Percentiles rank a stretch among this genome's conserved stretches.
phyloP scores from a whole-genome alignment of 169 alveolate species.

The Theileria annulata region DNA sequence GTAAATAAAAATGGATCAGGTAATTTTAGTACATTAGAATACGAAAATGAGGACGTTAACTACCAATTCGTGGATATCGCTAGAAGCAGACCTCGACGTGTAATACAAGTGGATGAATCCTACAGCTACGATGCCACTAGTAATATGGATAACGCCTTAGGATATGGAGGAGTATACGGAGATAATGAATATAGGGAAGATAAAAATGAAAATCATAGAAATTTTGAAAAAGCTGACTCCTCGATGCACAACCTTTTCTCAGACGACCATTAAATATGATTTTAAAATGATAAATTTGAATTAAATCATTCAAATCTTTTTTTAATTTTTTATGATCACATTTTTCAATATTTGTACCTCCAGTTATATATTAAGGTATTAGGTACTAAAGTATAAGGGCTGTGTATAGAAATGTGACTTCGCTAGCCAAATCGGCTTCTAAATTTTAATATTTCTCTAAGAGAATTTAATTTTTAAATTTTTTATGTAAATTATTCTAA shows the following conservation, averaged over 20 bases:
- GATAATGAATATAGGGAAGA: neutral
- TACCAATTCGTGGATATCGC: neutral
- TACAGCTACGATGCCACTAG: neutral
- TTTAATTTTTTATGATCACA: neutral
- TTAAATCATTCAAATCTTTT: neutral
- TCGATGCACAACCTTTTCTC: constrained; percentile 34
- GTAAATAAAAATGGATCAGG: neutral
- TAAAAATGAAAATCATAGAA: neutral
- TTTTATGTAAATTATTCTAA: neutral
- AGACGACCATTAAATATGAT: constrained; percentile 12
- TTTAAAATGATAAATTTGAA: neutral
- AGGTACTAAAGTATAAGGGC: neutral
- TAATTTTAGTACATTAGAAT: neutral
- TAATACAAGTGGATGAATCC: neutral
- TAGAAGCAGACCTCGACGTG: neutral
- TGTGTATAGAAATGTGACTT: neutral
- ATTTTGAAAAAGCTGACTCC: neutral
- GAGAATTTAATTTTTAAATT: neutral
- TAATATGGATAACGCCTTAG: neutral
- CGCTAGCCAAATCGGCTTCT: neutral
- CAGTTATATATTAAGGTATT: neutral
- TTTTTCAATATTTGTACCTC: neutral
- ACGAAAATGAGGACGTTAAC: neutral
- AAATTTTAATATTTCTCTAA: no score
- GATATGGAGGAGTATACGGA: neutral